These are phyloP conservation scores for Domatiomyces catenatus DNA, from an alignment of 2,329 filamentous ascomycete genomes.

Conservation along the genomic window DNA sequence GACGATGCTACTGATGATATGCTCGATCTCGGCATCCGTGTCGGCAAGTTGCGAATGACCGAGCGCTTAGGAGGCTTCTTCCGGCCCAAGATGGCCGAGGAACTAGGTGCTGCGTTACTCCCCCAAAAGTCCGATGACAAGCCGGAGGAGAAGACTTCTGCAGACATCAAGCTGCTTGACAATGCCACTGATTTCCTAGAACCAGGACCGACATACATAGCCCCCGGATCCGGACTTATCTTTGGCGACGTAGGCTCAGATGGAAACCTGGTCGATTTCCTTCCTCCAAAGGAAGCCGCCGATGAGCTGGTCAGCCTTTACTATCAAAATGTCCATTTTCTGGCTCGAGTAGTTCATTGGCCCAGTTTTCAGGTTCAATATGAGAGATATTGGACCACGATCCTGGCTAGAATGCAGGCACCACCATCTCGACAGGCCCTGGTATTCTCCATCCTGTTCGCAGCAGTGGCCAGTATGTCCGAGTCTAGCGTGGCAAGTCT, in stretches of 20 bases:
- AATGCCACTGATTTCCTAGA: constrained; percentile 37
- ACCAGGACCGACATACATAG: constrained; percentile 51
- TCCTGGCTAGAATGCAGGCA: constrained; percentile 46
- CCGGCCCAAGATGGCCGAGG: constrained; percentile 53
- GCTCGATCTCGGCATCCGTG: constrained; percentile 54
- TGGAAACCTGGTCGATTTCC: constrained; percentile 41
- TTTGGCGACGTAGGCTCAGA: constrained; percentile 40
- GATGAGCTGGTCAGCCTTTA: constrained; percentile 53
- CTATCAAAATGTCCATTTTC: constrained; percentile 50
- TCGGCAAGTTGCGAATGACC: constrained; percentile 58
- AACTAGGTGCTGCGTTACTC: constrained; percentile 34
- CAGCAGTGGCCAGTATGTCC: constrained; percentile 50
- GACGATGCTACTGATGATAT: constrained; percentile 49
- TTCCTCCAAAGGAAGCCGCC: constrained; percentile 43
- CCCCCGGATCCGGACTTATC: constrained; percentile 52
- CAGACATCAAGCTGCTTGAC: constrained; percentile 6
- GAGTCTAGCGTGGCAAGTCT: constrained; percentile 37
- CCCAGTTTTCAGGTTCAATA: constrained; percentile 53
- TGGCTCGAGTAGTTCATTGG: constrained; percentile 52
- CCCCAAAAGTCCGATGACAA: constrained; percentile 5
- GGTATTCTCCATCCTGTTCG: constrained; percentile 55
- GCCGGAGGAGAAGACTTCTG: constrained; percentile 6
- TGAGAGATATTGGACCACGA: constrained; percentile 47
- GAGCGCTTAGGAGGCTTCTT: constrained; percentile 61
- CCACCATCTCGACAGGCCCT: constrained; percentile 50